Percentiles rank a stretch among this genome's conserved stretches.
These are phyloP conservation scores for Quercus tomentella DNA, from an alignment of 331 rosid genomes.

Conservation along the genomic window DNA sequence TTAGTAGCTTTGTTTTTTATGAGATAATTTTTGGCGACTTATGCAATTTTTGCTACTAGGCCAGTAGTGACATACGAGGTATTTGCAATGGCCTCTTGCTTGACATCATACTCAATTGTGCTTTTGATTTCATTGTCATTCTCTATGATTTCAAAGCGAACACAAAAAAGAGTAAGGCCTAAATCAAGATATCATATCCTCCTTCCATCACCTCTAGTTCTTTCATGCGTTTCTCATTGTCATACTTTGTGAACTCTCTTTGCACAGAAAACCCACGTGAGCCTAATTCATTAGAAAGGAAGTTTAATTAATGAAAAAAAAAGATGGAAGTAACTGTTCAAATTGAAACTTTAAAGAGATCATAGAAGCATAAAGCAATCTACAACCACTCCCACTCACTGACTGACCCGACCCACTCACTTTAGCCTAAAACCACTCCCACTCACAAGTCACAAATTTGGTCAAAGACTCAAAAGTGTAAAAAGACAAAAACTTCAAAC, in stretches of 20 bases:
- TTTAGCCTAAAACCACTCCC: no score
- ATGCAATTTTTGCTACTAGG: neutral
- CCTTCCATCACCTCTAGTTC: constrained; percentile 67
- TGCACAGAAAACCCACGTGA: constrained; percentile 12
- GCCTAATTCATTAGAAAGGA: constrained; percentile 13
- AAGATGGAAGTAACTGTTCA: neutral
- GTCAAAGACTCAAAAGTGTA: no score
- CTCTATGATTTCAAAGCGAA: constrained; percentile 46
- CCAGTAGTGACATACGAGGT: constrained; percentile 39
- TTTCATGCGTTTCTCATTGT: constrained; percentile 48
- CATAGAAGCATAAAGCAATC: no score
- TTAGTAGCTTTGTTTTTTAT: neutral
- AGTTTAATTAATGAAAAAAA: no score
- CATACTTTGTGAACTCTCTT: constrained; percentile 48
- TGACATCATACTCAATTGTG: constrained; percentile 49
- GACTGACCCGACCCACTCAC: no score
- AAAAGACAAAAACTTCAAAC: no score
- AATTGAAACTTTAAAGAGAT: neutral
- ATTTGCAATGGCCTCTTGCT: constrained; percentile 42
- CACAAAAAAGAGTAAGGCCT: constrained; percentile 41
- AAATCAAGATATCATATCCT: constrained; percentile 51
- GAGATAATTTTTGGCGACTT: neutral
- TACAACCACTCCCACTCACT: no score
- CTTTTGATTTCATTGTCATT: constrained; percentile 33
- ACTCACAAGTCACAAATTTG: no score